Conservation (phyloP, 306 rosid genomes). For the Fragaria vesca region DNA sequence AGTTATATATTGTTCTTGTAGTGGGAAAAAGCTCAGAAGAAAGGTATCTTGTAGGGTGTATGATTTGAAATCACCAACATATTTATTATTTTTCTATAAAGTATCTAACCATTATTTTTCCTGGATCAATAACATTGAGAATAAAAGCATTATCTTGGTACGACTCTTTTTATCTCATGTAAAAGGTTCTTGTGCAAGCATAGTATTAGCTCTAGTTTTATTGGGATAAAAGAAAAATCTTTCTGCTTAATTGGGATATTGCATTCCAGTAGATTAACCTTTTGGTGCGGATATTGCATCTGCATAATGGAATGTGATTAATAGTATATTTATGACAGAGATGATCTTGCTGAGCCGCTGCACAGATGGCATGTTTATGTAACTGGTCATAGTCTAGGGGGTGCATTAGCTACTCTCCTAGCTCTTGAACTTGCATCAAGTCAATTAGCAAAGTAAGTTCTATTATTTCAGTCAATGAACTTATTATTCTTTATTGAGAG, state of each 20-base stretch:
- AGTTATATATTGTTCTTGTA: background rate
- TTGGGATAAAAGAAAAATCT: background rate
- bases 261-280: background rate
- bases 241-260: background rate
- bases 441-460: constrained; percentile 77
- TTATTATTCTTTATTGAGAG: background rate
- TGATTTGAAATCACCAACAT: background rate
- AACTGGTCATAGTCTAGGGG: constrained; percentile 98
- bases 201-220: background rate
- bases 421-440: constrained; percentile 92
- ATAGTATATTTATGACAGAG: constrained; percentile 43
- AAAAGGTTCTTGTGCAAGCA: background rate
- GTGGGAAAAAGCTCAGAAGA: background rate
- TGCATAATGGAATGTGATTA: constrained; percentile 10
- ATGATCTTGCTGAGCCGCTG: constrained; percentile 52
- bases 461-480: constrained; percentile 19
- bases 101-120: background rate
- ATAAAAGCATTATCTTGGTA: background rate
- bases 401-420: constrained; percentile 93
- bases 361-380: constrained; percentile 82
- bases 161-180: background rate
- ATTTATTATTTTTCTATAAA: background rate
- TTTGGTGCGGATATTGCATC: background rate
- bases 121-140: background rate
- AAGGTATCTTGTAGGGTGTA: background rate